phyloP scores from a whole-genome alignment of 495 filamentous ascomycete species.

The Cenococcum geophilum region DNA sequence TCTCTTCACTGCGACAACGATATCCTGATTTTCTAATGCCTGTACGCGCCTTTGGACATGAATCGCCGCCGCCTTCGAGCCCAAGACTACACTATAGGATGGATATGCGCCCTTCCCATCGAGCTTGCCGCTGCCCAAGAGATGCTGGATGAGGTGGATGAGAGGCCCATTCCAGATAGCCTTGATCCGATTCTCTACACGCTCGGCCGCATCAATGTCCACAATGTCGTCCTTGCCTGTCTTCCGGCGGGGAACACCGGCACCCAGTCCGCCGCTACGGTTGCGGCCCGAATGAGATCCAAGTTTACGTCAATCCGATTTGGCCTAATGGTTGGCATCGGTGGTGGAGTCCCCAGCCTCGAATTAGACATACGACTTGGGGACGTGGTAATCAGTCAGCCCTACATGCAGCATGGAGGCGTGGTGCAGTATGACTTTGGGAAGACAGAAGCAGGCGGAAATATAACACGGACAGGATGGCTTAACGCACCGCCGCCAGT shows the following conservation, averaged over 20 bases:
- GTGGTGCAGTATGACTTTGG: too few relatives aligned
- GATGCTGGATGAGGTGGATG: slow-evolving; percentile 39
- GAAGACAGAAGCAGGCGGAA: too few relatives aligned
- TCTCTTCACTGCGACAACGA: neutral
- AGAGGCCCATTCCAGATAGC: slow-evolving; percentile 7
- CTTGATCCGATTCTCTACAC: slow-evolving; percentile 33
- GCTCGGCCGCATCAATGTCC: too few relatives aligned
- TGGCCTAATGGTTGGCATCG: slow-evolving; percentile 44
- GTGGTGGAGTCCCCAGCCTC: slow-evolving; percentile 38
- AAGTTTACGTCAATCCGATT: slow-evolving; percentile 40
- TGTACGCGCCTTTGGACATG: neutral
- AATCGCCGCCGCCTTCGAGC: slow-evolving; percentile 23
- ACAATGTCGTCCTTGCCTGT: slow-evolving; percentile 45
- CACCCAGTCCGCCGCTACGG: slow-evolving; percentile 32
- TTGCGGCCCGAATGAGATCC: slow-evolving; percentile 33
- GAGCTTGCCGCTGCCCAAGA: too few relatives aligned
- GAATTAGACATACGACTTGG: slow-evolving; percentile 19
- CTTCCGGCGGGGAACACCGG: slow-evolving; percentile 39
- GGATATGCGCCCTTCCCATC: slow-evolving; percentile 44
- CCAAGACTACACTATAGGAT: slow-evolving; percentile 46
- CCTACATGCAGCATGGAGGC: too few relatives aligned
- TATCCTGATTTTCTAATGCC: neutral
- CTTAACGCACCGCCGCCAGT: too few relatives aligned
- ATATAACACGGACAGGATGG: too few relatives aligned
- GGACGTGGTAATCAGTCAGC: too few relatives aligned